phyloP scores from a whole-genome alignment of 805 yeast genomes.

The Ascoidea rubescens region DNA sequence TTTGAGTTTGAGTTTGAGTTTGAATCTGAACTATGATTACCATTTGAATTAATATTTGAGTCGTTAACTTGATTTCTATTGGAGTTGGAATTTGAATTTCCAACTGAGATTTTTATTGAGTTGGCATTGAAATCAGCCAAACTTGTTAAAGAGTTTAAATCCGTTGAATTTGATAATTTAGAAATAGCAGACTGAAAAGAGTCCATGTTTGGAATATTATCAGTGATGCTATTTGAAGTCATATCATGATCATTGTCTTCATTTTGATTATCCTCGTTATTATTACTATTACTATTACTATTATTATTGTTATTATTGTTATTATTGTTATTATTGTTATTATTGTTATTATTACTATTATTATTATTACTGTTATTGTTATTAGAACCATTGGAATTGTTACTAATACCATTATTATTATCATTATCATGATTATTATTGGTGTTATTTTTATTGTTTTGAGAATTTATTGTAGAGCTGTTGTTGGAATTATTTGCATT shows the following conservation, averaged over 20 bases:
- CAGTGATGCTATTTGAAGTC: slow-evolving; percentile 8
- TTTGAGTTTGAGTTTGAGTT: neutral
- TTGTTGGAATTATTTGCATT: neutral
- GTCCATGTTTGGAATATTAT: slow-evolving; percentile 5
- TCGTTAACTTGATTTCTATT: neutral
- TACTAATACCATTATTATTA: slow-evolving; percentile 2
- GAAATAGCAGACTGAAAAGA: too few species aligned
- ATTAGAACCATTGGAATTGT: neutral
- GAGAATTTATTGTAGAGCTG: neutral
- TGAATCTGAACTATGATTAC: neutral
- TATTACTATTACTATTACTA: slow-evolving; percentile 1
- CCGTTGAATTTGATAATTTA: too few species aligned
- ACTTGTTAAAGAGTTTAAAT: too few species aligned
- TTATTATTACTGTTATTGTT: neutral
- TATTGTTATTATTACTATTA: slow-evolving; percentile 2
- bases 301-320: slow-evolving; percentile 1
- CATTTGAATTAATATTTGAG: neutral
- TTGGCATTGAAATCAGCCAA: too few species aligned
- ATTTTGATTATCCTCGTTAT: slow-evolving; percentile 2
- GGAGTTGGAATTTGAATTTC: too few species aligned
- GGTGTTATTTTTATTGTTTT: neutral
- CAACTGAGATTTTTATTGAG: too few species aligned
- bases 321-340: slow-evolving; percentile 1
- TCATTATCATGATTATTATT: neutral
- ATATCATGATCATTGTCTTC: neutral